These are phyloP conservation scores for Gracilaria vermiculophylla DNA, from an alignment of 23 red algal genomes.

Conservation along the genomic window DNA sequence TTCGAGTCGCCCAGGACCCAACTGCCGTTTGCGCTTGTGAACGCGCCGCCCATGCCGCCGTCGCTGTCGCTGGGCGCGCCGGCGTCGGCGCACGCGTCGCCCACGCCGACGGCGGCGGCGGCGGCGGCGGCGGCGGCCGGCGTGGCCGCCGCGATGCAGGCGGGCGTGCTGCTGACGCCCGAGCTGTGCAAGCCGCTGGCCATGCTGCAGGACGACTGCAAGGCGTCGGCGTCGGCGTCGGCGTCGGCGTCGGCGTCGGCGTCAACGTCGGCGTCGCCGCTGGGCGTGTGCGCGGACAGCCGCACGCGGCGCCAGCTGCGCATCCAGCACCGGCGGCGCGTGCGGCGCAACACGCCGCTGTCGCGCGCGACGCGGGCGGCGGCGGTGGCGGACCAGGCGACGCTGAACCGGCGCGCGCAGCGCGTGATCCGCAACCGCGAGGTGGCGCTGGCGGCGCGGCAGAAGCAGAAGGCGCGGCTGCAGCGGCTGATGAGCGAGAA, in stretches of 20 bases:
- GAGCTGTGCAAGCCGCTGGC: neutral
- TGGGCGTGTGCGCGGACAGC: neutral
- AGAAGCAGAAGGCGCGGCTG: slow-evolving; percentile 56
- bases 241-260: neutral
- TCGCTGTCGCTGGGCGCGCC: neutral
- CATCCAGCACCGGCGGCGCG: neutral
- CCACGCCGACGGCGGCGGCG: neutral
- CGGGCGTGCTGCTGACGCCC: neutral
- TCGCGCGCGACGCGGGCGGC: neutral
- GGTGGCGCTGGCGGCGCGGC: slow-evolving; percentile 62
- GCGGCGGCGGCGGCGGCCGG: neutral
- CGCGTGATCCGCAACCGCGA: slow-evolving; percentile 84
- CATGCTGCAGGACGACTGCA: neutral
- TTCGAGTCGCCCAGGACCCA: neutral
- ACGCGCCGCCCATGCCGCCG: neutral
- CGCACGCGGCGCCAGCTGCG: neutral
- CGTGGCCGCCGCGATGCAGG: neutral
- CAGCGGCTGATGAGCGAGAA: slow-evolving; percentile 58
- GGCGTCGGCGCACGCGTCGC: neutral
- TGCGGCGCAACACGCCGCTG: neutral
- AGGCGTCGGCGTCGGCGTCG: neutral
- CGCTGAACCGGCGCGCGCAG: slow-evolving; percentile 19
- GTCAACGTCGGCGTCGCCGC: neutral
- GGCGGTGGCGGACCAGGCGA: neutral
- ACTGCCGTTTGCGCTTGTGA: neutral